Evolutionary conservation across 352 stramenopile genomes (phyloP).

Genomic region (Globisporangium paddicum): DNA sequence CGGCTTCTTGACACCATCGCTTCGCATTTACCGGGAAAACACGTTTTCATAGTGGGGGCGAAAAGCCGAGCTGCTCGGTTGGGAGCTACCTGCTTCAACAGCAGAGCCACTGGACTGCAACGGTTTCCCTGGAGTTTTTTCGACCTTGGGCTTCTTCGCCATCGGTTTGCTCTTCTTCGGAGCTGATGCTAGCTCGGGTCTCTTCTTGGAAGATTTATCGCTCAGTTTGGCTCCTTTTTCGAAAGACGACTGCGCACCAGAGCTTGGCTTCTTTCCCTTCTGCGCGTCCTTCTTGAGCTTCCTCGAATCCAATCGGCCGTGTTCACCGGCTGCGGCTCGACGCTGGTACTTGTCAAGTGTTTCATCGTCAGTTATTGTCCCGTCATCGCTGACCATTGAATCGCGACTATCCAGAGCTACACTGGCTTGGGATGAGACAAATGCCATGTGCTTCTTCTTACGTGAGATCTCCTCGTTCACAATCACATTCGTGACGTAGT

Average conservation of each 20-base stretch:
- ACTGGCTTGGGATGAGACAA: not conserved
- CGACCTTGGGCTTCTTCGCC: constrained; percentile 9
- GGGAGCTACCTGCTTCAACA: not conserved
- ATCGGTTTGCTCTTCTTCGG: constrained; percentile 10
- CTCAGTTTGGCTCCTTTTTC: constrained; percentile 37
- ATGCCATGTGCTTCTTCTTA: constrained; percentile 46
- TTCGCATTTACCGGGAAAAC: constrained; percentile 38
- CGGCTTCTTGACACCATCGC: not conserved
- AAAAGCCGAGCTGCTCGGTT: constrained; percentile 16
- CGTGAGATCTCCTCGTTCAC: constrained; percentile 32
- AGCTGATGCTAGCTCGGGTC: constrained; percentile 8
- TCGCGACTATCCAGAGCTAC: constrained; percentile 6
- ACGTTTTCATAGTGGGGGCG: constrained; percentile 64
- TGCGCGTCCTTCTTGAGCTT: constrained; percentile 39
- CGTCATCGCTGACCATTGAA: constrained; percentile 12
- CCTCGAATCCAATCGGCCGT: constrained; percentile 25
- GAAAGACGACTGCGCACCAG: constrained; percentile 8
- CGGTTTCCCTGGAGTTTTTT: constrained; percentile 13
- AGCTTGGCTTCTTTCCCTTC: constrained; percentile 16
- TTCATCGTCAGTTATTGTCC: constrained; percentile 10
- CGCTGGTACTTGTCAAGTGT: constrained; percentile 5
- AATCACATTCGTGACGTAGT: constrained; percentile 44
- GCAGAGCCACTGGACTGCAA: not conserved
- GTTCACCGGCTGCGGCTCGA: constrained; percentile 13
- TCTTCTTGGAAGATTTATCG: constrained; percentile 18